Conservation (phyloP, 2,329 filamentous ascomycete genomes). For the Cladobotryum protrusum region DNA sequence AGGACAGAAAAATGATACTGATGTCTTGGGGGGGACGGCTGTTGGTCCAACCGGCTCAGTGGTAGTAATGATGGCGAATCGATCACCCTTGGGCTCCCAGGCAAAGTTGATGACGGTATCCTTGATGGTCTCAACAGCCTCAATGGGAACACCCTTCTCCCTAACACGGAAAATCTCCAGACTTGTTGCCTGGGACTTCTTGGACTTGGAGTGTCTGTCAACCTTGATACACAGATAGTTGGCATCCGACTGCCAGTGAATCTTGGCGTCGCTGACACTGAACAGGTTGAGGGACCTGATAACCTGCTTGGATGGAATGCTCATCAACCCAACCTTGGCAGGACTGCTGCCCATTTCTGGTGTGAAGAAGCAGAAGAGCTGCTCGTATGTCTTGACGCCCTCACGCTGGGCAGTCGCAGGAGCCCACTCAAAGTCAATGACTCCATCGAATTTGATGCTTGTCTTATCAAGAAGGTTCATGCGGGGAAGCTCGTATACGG, state of each 20-base stretch:
- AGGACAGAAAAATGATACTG: constrained; percentile 92
- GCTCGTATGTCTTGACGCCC: constrained; percentile 85
- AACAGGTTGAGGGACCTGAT: constrained; percentile 94
- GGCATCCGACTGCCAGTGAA: constrained; percentile 96
- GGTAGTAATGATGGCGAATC: constrained; percentile 94
- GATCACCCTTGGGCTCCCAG: constrained; percentile 97
- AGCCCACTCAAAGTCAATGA: constrained; percentile 97
- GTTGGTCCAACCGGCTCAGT: constrained; percentile 73
- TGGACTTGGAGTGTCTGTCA: constrained; percentile 96
- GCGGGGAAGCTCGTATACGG: constrained; percentile 79
- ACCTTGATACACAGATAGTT: constrained; percentile 97
- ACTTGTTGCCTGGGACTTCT: constrained; percentile 95
- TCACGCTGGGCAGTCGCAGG: constrained; percentile 77
- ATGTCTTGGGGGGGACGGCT: constrained; percentile 86
- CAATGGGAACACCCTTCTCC: constrained; percentile 96
- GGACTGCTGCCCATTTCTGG: constrained; percentile 97
- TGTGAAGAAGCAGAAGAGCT: constrained; percentile 97
- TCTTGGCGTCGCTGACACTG: constrained; percentile 94
- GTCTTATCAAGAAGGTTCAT: constrained; percentile 90
- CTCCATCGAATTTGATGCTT: constrained; percentile 90
- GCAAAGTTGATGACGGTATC: constrained; percentile 99
- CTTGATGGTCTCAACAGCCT: constrained; percentile 96
- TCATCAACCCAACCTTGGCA: constrained; percentile 95
- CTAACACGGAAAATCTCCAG: constrained; percentile 96
- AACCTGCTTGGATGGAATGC: constrained; percentile 87